phyloP scores from a whole-genome alignment of 768 basidiomycete genomes.

The Amanita rubescens region DNA sequence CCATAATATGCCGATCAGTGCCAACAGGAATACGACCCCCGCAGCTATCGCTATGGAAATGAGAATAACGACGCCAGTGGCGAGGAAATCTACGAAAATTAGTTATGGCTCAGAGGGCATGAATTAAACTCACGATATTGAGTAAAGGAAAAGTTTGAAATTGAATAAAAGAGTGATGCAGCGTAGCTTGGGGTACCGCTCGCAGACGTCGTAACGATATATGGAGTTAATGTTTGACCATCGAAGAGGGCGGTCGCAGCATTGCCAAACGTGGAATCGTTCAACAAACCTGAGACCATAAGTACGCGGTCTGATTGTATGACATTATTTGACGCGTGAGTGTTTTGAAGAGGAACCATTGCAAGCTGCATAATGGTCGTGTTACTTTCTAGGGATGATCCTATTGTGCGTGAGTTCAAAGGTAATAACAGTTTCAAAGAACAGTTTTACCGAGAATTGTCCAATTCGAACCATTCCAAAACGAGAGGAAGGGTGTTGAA shows the following conservation, averaged over 20 bases:
- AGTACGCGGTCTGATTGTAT: slow-evolving; percentile 85
- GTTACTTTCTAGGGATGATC: slow-evolving; percentile 42
- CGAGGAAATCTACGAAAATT: slow-evolving; percentile 62
- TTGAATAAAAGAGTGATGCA: slow-evolving; percentile 77
- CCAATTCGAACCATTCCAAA: slow-evolving; percentile 86
- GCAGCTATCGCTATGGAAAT: slow-evolving; percentile 97
- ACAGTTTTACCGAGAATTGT: slow-evolving; percentile 44
- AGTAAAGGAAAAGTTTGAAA: slow-evolving; percentile 67
- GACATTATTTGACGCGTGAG: slow-evolving; percentile 61
- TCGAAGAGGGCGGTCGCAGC: slow-evolving; percentile 86
- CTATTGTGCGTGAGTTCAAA: slow-evolving; percentile 26
- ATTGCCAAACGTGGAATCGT: slow-evolving; percentile 64
- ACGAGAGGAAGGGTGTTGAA: slow-evolving; percentile 62
- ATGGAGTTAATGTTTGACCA: slow-evolving; percentile 76
- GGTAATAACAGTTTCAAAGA: not conserved
- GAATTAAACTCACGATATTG: slow-evolving; percentile 41
- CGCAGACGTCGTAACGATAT: slow-evolving; percentile 58
- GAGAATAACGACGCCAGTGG: slow-evolving; percentile 88
- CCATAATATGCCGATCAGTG: slow-evolving; percentile 82
- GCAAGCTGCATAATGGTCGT: slow-evolving; percentile 74
- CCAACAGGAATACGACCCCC: slow-evolving; percentile 85
- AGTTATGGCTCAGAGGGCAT: slow-evolving; percentile 7
- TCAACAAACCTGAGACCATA: slow-evolving; percentile 76
- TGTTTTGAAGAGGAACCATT: slow-evolving; percentile 83
- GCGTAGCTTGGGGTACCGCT: slow-evolving; percentile 66